These are phyloP conservation scores for Hymenochaete sp. DNA, from an alignment of 1,284 basidiomycete genomes.

Conservation along the genomic window DNA sequence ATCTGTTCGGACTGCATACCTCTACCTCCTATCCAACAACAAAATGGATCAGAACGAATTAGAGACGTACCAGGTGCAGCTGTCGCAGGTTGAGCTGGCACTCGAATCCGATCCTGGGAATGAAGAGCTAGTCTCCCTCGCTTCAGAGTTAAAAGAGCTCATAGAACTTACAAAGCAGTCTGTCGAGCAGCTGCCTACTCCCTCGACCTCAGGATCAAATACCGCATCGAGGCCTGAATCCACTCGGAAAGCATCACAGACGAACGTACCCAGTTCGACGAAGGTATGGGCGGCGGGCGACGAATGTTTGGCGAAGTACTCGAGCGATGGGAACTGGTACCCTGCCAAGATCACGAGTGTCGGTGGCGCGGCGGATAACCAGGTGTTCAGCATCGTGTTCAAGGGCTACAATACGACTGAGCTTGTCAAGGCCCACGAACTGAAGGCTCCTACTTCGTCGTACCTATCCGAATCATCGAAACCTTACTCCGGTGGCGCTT, in stretches of 20 bases:
- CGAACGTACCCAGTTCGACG: conserved; percentile 28
- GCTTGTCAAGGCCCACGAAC: conserved; percentile 64
- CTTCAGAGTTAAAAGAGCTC: conserved; percentile 79
- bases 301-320: conserved; percentile 89
- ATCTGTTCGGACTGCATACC: too few species aligned
- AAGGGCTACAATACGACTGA: conserved; percentile 95
- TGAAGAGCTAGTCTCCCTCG: conserved; percentile 51
- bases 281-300: conserved; percentile 75
- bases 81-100: conserved; percentile 84
- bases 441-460: conserved; percentile 57
- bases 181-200: conserved; percentile 56
- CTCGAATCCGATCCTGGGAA: conserved; percentile 80
- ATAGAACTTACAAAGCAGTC: conserved; percentile 79
- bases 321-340: conserved; percentile 83
- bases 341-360: conserved; percentile 86
- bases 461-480: conserved; percentile 4
- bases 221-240: conserved; percentile 39
- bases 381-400: conserved; percentile 90
- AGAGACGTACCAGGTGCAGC: conserved; percentile 83
- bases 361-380: conserved; percentile 77
- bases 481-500: conserved; percentile 5
- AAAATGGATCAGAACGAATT: conserved; percentile 70
- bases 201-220: conserved; percentile 37
- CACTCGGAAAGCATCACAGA: conserved; percentile 7
- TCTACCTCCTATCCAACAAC: not conserved